These are phyloP conservation scores for Teratosphaeria viscida DNA, from an alignment of 2,329 filamentous ascomycete genomes.

Conservation along the genomic window DNA sequence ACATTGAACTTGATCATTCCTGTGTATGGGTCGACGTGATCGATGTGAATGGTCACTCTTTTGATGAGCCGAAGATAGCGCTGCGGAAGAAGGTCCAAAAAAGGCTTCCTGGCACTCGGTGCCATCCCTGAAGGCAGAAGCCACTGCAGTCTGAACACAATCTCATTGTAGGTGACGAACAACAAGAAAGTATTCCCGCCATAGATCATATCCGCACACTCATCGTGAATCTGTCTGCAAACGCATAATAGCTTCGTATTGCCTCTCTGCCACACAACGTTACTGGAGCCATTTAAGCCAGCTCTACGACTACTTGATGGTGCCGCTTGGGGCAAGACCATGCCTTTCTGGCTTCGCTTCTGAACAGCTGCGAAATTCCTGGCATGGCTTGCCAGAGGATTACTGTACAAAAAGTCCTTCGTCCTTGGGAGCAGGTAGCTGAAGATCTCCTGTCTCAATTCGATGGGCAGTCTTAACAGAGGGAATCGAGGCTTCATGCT, in stretches of 20 bases:
- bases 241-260: slow-evolving; percentile 30
- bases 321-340: slow-evolving; percentile 10
- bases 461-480: slow-evolving; percentile 31
- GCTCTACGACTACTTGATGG: not conserved
- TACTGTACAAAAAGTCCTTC: slow-evolving; percentile 14
- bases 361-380: slow-evolving; percentile 22
- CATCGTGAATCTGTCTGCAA: slow-evolving; percentile 33
- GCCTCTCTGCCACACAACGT: slow-evolving; percentile 34
- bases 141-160: slow-evolving; percentile 36
- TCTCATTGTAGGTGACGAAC: slow-evolving; percentile 33
- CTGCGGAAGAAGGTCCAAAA: slow-evolving; percentile 33
- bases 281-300: slow-evolving; percentile 1
- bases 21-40: slow-evolving; percentile 40
- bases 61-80: slow-evolving; percentile 33
- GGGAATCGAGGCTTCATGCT: slow-evolving; percentile 8
- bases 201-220: slow-evolving; percentile 37
- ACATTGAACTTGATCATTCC: slow-evolving; percentile 44
- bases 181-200: slow-evolving; percentile 37
- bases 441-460: slow-evolving; percentile 36
- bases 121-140: slow-evolving; percentile 30
- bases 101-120: slow-evolving; percentile 29
- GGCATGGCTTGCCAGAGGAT: slow-evolving; percentile 18
- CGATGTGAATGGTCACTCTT: slow-evolving; percentile 34
- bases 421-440: slow-evolving; percentile 33
- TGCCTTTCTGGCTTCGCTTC: slow-evolving; percentile 16